Evolutionary conservation across 2,329 filamentous ascomycete genomes (phyloP).

Genomic region (Colletotrichum camelliae): DNA sequence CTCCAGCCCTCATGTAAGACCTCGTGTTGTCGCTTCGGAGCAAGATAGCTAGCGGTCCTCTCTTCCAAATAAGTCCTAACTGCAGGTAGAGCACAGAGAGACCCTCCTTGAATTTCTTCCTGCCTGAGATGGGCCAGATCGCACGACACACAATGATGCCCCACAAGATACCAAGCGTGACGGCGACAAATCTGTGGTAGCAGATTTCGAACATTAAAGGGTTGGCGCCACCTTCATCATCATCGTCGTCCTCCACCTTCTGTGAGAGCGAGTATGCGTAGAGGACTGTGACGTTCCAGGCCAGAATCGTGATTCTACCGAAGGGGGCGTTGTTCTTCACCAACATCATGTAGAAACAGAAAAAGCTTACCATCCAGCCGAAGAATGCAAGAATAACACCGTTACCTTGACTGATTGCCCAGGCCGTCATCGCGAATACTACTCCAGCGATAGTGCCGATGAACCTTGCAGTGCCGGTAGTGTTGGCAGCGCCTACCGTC

Average conservation of each 20-base stretch:
- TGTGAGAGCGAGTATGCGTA: slow-evolving; percentile 92
- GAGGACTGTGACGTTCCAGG: slow-evolving; percentile 93
- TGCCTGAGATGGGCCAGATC: slow-evolving; percentile 92
- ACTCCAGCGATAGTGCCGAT: slow-evolving; percentile 86
- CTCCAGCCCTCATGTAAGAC: slow-evolving; percentile 85
- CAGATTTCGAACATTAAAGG: slow-evolving; percentile 90
- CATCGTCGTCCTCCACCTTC: slow-evolving; percentile 79
- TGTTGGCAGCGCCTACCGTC: slow-evolving; percentile 96
- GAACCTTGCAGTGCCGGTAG: slow-evolving; percentile 86
- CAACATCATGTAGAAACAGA: slow-evolving; percentile 90
- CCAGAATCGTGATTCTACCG: slow-evolving; percentile 91
- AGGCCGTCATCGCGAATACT: slow-evolving; percentile 74
- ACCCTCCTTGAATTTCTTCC: slow-evolving; percentile 87
- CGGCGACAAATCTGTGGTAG: slow-evolving; percentile 84
- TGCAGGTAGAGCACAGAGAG: slow-evolving; percentile 91
- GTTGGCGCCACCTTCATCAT: slow-evolving; percentile 84
- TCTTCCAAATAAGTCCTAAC: slow-evolving; percentile 95
- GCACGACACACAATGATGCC: slow-evolving; percentile 87
- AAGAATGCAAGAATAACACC: slow-evolving; percentile 78
- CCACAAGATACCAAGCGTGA: slow-evolving; percentile 88
- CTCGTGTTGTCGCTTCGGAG: slow-evolving; percentile 61
- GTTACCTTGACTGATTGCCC: slow-evolving; percentile 78
- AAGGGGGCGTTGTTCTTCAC: slow-evolving; percentile 85
- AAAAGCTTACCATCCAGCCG: slow-evolving; percentile 80
- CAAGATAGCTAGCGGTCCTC: slow-evolving; percentile 82